These are phyloP conservation scores for Microthyrium microscopicum DNA, from an alignment of 2,329 filamentous ascomycete species.

Conservation along the genomic window DNA sequence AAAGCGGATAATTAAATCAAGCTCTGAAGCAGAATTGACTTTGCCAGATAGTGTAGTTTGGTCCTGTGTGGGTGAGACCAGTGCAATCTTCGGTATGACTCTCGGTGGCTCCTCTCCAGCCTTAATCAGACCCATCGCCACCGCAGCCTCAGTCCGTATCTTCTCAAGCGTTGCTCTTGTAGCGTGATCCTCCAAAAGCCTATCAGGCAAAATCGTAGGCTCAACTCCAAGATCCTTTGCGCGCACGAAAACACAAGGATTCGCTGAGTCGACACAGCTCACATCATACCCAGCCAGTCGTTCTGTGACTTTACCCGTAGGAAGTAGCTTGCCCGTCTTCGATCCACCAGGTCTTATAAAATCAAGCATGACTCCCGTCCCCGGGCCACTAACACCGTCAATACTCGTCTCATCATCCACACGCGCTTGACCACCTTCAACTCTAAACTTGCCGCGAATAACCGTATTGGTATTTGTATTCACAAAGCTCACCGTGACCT, in stretches of 20 bases:
- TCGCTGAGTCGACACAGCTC: slow-evolving; percentile 46
- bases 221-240: slow-evolving; percentile 36
- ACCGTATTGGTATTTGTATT: slow-evolving; percentile 59
- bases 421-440: slow-evolving; percentile 31
- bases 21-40: slow-evolving; percentile 16
- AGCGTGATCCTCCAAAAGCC: slow-evolving; percentile 32
- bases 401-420: slow-evolving; percentile 40
- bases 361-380: slow-evolving; percentile 39
- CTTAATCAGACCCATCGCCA: slow-evolving; percentile 42
- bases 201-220: slow-evolving; percentile 35
- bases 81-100: slow-evolving; percentile 47
- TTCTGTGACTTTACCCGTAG: slow-evolving; percentile 41
- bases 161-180: slow-evolving; percentile 37
- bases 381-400: slow-evolving; percentile 45
- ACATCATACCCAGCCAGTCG: slow-evolving; percentile 31
- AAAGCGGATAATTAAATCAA: slow-evolving; percentile 26
- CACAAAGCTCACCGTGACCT: slow-evolving; percentile 39
- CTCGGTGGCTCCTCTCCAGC: slow-evolving; percentile 29
- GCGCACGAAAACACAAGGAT: slow-evolving; percentile 45
- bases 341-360: slow-evolving; percentile 48
- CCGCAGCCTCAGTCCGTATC: slow-evolving; percentile 40
- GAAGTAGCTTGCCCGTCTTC: slow-evolving; percentile 44
- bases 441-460: slow-evolving; percentile 40
- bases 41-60: slow-evolving; percentile 23
- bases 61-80: slow-evolving; percentile 29